Conservation (phyloP, 2,329 filamentous ascomycete genomes). For the Blastomyces parvus region DNA sequence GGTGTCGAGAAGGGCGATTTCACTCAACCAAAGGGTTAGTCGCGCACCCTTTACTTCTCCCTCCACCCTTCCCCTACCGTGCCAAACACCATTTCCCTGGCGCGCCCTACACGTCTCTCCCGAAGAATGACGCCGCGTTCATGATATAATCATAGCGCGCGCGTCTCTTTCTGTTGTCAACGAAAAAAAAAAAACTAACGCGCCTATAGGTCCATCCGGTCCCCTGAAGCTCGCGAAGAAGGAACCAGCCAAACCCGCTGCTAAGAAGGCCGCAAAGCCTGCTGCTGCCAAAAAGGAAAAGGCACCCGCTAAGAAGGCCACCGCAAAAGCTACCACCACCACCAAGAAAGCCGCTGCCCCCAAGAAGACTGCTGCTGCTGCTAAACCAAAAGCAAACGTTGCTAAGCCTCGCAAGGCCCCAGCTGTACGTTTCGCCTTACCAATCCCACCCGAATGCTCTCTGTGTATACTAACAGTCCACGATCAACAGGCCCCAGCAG, state of each 20-base stretch:
- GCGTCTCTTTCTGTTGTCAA: constrained; percentile 7
- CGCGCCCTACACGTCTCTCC: background rate
- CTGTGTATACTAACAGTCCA: background rate
- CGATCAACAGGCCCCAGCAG: constrained; percentile 48
- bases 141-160: constrained; percentile 6
- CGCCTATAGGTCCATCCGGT: constrained; percentile 61
- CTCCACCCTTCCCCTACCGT: background rate
- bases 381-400: constrained; percentile 45
- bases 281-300: constrained; percentile 25
- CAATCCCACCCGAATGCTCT: background rate
- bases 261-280: constrained; percentile 24
- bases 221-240: constrained; percentile 90
- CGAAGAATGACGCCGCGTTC: background rate
- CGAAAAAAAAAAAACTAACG: constrained; percentile 21
- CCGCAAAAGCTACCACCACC: constrained; percentile 33
- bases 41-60: background rate
- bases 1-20: constrained; percentile 84
- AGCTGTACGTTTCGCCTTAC: constrained; percentile 24
- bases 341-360: constrained; percentile 36
- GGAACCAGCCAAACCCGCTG: constrained; percentile 37
- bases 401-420: constrained; percentile 46
- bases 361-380: constrained; percentile 45
- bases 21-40: constrained; percentile 79
- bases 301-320: constrained; percentile 19
- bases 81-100: background rate